Base-by-base conservation (phyloP, 139 green algal genomes). In the Chlamydomonas incerta region DNA sequence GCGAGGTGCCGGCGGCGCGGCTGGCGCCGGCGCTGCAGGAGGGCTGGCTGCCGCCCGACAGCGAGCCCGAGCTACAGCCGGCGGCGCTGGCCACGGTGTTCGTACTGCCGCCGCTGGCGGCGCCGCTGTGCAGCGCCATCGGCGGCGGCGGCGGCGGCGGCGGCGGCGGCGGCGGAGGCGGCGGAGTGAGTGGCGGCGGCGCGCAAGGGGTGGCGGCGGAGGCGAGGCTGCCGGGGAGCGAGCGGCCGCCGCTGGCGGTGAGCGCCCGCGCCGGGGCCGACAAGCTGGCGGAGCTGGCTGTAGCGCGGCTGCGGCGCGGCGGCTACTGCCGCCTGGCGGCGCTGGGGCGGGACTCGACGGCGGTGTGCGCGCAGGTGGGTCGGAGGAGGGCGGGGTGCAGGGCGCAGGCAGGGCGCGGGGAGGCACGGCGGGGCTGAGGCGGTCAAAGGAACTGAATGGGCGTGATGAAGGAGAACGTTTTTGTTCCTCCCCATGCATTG, bases 271-370 rank as follows among this genome's bases (percentile, higher is more conserved):
- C 73, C 11, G 18, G 52, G 33, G 31, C 46, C 0, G 23, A 13
- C 33, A 41, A 57, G 58, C 35, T 82, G 34, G 37, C 11, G 20
- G n/a, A 23, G 4, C 34, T 71, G 34, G 29, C 57, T 21, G 34
- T 6, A 34, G 58, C 57, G 11, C 74, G 58, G 31, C 35, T 82
- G n/a, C 74, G 74, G 4, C 13, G 37, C 4, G 23, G 68, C 28
- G 74, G 74, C 33, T 58, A 58, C 74, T 71, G 57, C 33, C 29
- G 58, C 2, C 33, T 82, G 74, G 57, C 5, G 26, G 74, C 74
- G 24, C 34, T 82, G 74, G 74, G 74, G 5, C 58, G 26, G 3
- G 58, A 37, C 10, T 58, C 74, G 15, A 33, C 58, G 23, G 41
- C 57, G 23, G 10, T 24, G 2, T 37, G 57, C 10, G 18, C 11